Evolutionary conservation across 1,284 basidiomycete genomes (phyloP), one percentile per base, ranked within the genome.

Genomic region (Sporisorium reilianum): DNA sequence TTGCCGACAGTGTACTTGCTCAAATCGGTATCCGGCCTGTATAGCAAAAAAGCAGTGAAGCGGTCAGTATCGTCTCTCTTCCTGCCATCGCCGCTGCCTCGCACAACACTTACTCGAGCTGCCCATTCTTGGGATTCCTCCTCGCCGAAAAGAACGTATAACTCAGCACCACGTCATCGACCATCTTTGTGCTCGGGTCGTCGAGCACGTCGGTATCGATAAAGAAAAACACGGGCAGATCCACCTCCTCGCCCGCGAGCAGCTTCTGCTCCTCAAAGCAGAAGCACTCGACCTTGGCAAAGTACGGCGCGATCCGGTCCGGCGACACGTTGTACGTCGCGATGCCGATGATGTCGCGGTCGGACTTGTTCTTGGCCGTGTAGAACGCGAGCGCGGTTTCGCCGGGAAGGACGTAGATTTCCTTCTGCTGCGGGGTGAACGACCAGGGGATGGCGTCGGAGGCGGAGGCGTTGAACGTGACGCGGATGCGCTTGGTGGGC

Each of bases 261-360:
- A 99, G 89, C 80, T 92, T 93, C 86, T 99, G 97, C 85, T 99
- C 97, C 85, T 99, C 97, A 79, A 99, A 99, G 86, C 97, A 99
- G 88, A 99, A 99, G 80, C 97, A 99, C 86, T 99, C 97, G 9
- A 99, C 95, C 87, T 99, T 99, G 62, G 95, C 94, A 84, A 99
- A 99, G 86, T 98, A 99, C 0, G 96, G 95, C 7, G 97, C 97
- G 77, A 98, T 90, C 94, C 92, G 88, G 82, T 94, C 92, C 14
- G 94, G 94, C 0, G 93, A 93, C 46, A 97, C 94, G 85, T 99
- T 99, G 85, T 99, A 99, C 8, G 97, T 99, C 22, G 96, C 96
- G 85, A 99, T 99, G 0, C 97, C 97, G 82, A 99, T 95, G 61
- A 99, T 90, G 85, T 99, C 97, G 75, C 92, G 88, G 46, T 90